Evolutionary conservation across 106 monocot species (phyloP).

Genomic region (Allium sativum): DNA sequence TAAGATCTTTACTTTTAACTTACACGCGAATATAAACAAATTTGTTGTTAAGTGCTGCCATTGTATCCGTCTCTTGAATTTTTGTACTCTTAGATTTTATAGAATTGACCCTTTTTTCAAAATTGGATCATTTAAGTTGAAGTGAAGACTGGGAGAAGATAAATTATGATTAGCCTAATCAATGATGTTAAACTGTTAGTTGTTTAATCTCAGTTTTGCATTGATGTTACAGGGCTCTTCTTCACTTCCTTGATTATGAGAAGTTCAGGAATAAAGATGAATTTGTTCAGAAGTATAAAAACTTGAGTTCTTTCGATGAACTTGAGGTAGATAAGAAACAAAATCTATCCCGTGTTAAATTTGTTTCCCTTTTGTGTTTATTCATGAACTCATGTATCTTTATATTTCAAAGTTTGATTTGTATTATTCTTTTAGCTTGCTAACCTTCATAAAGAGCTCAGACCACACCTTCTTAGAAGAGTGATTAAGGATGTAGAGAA

Average conservation of each 20-base stretch:
- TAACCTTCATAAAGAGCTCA: slow-evolving; percentile 92
- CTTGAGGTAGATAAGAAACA: slow-evolving; percentile 48
- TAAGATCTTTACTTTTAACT: too few species aligned
- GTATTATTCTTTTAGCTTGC: slow-evolving; percentile 53
- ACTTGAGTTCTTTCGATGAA: slow-evolving; percentile 92
- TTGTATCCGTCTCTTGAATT: too few species aligned
- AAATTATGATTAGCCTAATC: too few species aligned
- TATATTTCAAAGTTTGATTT: slow-evolving; percentile 4
- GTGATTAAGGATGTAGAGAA: slow-evolving; percentile 99
- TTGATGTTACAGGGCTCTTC: slow-evolving; percentile 57
- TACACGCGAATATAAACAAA: too few species aligned
- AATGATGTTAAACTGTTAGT: not conserved
- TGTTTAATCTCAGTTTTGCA: not conserved
- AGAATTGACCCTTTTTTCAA: too few species aligned
- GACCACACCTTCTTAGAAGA: slow-evolving; percentile 92
- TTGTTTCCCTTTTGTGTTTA: slow-evolving; percentile 1
- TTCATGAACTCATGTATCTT: not conserved
- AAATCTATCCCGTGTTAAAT: not conserved
- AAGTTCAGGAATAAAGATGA: slow-evolving; percentile 83
- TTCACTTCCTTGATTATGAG: slow-evolving; percentile 88
- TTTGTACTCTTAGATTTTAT: too few species aligned
- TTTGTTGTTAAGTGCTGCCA: too few species aligned
- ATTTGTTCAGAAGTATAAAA: slow-evolving; percentile 97
- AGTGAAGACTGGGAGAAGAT: too few species aligned
- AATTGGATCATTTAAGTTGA: too few species aligned